These are phyloP conservation scores for Mangifera indica DNA, from an alignment of 345 rosid genomes.

Conservation along the genomic window DNA sequence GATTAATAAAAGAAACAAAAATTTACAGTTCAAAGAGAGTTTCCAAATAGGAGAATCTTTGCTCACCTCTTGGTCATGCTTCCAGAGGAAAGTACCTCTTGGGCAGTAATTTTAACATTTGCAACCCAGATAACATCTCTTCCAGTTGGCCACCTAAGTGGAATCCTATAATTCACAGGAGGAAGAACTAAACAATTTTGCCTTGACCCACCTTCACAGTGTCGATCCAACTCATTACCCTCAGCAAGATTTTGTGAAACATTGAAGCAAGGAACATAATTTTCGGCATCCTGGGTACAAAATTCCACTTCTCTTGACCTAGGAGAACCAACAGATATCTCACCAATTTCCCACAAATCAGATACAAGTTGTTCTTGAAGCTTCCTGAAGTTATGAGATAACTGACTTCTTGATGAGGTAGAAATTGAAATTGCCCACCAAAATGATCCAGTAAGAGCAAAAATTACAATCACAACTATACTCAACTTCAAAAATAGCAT, in stretches of 20 bases:
- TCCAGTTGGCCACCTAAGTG: slow-evolving; percentile 98
- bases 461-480: slow-evolving; percentile 61
- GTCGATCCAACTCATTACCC: slow-evolving; percentile 61
- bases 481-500: slow-evolving; percentile 63
- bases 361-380: slow-evolving; percentile 88
- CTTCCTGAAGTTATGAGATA: slow-evolving; percentile 71
- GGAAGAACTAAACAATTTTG: slow-evolving; percentile 72
- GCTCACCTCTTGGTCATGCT: slow-evolving; percentile 88
- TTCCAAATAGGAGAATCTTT: neutral
- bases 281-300: slow-evolving; percentile 68
- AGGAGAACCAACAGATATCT: slow-evolving; percentile 75
- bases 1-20: slow-evolving; percentile 14
- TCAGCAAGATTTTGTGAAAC: slow-evolving; percentile 57
- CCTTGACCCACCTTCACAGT: slow-evolving; percentile 52
- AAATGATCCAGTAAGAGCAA: slow-evolving; percentile 76
- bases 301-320: slow-evolving; percentile 73
- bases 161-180: slow-evolving; percentile 71
- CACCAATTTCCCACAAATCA: slow-evolving; percentile 88
- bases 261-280: slow-evolving; percentile 84
- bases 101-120: slow-evolving; percentile 85
- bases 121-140: slow-evolving; percentile 87
- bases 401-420: slow-evolving; percentile 63
- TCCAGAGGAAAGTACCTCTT: slow-evolving; percentile 94
- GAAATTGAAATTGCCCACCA: slow-evolving; percentile 94
- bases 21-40: slow-evolving; percentile 2